Base-by-base conservation (phyloP, 371 early-diverging fungal genomes). In the Apophysomyces ossiformis region DNA sequence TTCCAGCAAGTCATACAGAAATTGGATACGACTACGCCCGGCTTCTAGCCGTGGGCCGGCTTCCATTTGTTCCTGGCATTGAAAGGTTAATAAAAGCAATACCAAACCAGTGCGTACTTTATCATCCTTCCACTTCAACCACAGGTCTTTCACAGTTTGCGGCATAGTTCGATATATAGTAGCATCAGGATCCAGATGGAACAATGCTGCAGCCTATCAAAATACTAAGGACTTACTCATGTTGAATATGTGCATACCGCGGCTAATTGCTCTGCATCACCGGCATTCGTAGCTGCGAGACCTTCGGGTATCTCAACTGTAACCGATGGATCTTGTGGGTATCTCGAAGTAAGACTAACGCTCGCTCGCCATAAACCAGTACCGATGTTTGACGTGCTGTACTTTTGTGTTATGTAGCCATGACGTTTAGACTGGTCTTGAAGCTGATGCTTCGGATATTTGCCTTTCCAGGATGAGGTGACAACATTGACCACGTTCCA, bases 141-240 rank as follows among this genome's bases (percentile, higher is more conserved):
- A 93, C 4, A 91, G n/a, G 18, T 91, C 89, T 46, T 85, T 84
- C 64, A 82, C 91, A 12, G 81, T 66, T 0, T 83, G 77, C 1
- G 92, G 90, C n/a, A 93, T 68, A 7, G 75, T 71, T 15, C 83
- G 76, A 61, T 89, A 85, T 7, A 86, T 41, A 0, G 89, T 85
- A n/a, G 84, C 71, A 0, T 73, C 61, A 1, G 86, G 73, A 35
- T 72, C 76, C 7, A 91, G 58, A 0, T 71, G 69, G 62, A 82
- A 88, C 2, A 91, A 67, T 37, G 88, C 85, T 36, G 72, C 62
- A 1, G 83, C 84, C 81, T 73, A 63, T 11, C 26, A 39, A 63
- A 16, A 36, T 9, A 38, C 37, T 35, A 32, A 45, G 21, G 3
- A 46, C 15, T 32, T 8, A n/a, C 59, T 58, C 1, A 59, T 8